phyloP scores from a whole-genome alignment of 163 green algal genomes.

The Scenedesmus sp. region DNA sequence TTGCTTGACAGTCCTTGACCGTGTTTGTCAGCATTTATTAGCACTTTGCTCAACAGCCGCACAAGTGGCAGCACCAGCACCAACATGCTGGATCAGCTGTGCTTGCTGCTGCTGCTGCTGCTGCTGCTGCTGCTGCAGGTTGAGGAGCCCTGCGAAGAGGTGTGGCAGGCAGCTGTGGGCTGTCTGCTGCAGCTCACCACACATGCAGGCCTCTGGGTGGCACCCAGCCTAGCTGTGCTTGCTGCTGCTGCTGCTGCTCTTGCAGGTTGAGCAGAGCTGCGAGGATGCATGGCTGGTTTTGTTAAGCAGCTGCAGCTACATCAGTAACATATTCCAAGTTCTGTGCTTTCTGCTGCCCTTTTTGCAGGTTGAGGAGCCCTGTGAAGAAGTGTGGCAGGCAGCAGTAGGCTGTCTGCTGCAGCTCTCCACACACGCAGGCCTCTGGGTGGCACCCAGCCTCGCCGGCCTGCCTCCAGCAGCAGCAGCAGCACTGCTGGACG shows the following conservation, averaged over 20 bases:
- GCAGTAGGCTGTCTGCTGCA: constrained; percentile 77
- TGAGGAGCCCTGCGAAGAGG: constrained; percentile 55
- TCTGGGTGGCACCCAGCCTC: constrained; percentile 63
- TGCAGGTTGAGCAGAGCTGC: constrained; percentile 63
- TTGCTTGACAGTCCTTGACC: too few species aligned
- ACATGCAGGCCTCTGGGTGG: constrained; percentile 66
- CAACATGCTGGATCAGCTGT: not conserved
- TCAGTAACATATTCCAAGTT: too few species aligned
- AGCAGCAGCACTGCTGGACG: constrained; percentile 70
- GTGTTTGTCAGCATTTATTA: too few species aligned
- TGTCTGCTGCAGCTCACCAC: constrained; percentile 72
- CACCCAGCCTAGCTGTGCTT: constrained; percentile 59
- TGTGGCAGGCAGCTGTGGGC: constrained; percentile 75
- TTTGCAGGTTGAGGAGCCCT: constrained; percentile 37
- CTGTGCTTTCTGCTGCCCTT: too few species aligned
- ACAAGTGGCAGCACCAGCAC: too few species aligned
- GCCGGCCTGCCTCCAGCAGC: constrained; percentile 63
- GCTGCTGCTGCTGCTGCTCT: constrained; percentile 60
- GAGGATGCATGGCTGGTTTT: too few species aligned
- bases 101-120: not conserved
- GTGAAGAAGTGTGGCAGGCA: constrained; percentile 72
- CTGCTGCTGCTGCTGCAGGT: constrained; percentile 25
- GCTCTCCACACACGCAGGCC: constrained; percentile 66
- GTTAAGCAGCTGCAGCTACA: too few species aligned
- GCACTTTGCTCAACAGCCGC: too few species aligned